Base-by-base conservation (phyloP, 164 flowering plant species). In the Nelumbo lutea region DNA sequence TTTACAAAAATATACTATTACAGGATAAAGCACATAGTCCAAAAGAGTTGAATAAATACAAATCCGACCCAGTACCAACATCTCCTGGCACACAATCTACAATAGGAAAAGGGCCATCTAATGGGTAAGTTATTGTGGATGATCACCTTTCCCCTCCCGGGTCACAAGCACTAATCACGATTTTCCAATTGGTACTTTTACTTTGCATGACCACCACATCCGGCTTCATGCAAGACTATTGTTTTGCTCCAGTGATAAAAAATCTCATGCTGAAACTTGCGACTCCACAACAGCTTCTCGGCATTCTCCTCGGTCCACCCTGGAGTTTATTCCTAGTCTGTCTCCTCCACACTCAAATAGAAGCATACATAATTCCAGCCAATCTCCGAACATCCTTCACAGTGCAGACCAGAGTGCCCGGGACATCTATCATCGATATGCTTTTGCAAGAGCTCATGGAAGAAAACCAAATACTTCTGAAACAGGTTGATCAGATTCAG, bases 211-310 rank as follows among this genome's bases (percentile, higher is more conserved):
- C 47, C 40, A 64, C 71, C 13, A 46, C 64, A 67, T 64, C 44
- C 46, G 75, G 82, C 69, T 78, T 82, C 74, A 77, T 73, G 66
- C 72, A 62, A 64, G 64, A 46, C 77, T 68, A 68, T 77, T 73
- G 56, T 83, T 79, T 71, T 83, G 76, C 78, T 73, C 76, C 88
- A 79, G 85, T 80, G 84, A 81, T 68, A 82, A 66, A 64, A 68
- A 60, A 78, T 71, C 83, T 72, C 75, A 71, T 69, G 68, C 62
- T 64, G 77, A 80, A 73, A 68, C 77, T 77, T 79, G 82, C 66
- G 68, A 79, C 68, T 67, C 76, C 61, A 62, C 75, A 68, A 69
- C 73, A 68, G 80, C 63, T 7, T 71, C 79, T 38, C 75, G 66
- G 60, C 77, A 76, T 65, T 80, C 88, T 61, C 84, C 82, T 15